Conservation (phyloP, 352 stramenopile species). For the Phytophthora sp. region DNA sequence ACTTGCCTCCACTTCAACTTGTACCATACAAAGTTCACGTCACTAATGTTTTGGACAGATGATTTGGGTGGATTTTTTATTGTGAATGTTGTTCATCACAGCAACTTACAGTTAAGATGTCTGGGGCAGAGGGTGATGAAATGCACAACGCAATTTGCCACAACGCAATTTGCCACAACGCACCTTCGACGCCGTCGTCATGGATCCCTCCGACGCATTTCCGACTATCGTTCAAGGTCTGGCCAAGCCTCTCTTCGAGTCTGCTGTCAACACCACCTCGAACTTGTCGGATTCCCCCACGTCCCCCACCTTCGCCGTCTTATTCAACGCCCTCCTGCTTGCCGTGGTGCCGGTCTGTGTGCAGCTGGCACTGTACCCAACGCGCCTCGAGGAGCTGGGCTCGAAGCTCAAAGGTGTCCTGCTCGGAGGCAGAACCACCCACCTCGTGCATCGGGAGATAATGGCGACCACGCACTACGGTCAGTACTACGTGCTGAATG, state of each 20-base stretch:
- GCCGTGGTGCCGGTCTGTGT: slow-evolving; percentile 49
- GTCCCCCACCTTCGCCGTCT: slow-evolving; percentile 19
- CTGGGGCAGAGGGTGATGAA: neutral
- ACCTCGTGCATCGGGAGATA: slow-evolving; percentile 30
- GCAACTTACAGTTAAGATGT: no score
- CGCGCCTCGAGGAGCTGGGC: slow-evolving; percentile 15
- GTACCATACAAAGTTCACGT: slow-evolving; percentile 3
- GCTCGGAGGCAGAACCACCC: slow-evolving; percentile 16
- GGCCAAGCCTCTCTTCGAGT: slow-evolving; percentile 20
- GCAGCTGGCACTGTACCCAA: slow-evolving; percentile 37
- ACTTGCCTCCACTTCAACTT: neutral
- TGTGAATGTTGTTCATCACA: slow-evolving; percentile 14
- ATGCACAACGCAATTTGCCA: neutral
- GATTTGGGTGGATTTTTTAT: slow-evolving; percentile 1
- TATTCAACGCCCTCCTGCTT: slow-evolving; percentile 46
- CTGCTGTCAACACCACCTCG: slow-evolving; percentile 10
- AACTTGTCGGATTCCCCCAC: neutral
- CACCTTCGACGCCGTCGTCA: neutral
- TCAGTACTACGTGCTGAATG: slow-evolving; percentile 32
- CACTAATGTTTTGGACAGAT: neutral
- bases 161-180: slow-evolving; percentile 7
- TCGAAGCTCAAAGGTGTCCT: slow-evolving; percentile 6
- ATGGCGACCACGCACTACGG: slow-evolving; percentile 36
- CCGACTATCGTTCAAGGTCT: slow-evolving; percentile 17
- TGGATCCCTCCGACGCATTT: slow-evolving; percentile 15